A percentile compares a stretch with the other conserved stretches of the same genome.
Evolutionary conservation across 305 asterid species (phyloP).

Genomic region (Ilex paraguariensis): DNA sequence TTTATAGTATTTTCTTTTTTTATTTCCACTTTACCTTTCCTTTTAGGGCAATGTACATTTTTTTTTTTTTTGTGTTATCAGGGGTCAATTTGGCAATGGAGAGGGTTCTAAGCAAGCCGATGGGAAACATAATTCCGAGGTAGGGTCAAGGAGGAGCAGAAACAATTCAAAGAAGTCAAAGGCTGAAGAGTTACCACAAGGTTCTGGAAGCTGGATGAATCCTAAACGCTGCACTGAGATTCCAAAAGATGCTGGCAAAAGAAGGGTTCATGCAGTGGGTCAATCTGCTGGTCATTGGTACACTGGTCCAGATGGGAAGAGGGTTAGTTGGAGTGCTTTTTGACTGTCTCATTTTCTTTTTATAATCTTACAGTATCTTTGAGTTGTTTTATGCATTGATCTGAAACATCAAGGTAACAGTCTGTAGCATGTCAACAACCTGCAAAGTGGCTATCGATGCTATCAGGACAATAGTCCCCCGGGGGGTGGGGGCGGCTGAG

Average conservation of each 20-base stretch:
- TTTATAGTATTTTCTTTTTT: not conserved
- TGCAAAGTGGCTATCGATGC: not conserved
- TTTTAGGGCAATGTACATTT: not conserved
- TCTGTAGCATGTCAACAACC: no score
- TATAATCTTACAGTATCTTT: not conserved
- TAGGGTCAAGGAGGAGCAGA: constrained; percentile 39
- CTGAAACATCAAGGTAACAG: no score
- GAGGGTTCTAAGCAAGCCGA: constrained; percentile 33
- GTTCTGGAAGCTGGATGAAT: constrained; percentile 56
- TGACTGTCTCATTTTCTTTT: constrained; percentile 2
- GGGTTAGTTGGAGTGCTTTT: constrained; percentile 43
- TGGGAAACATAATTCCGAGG: constrained; percentile 18
- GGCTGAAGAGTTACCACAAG: constrained; percentile 34
- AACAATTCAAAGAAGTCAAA: constrained; percentile 32
- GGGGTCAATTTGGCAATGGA: constrained; percentile 69
- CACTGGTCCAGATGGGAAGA: constrained; percentile 51
- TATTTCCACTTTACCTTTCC: not conserved
- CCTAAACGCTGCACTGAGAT: constrained; percentile 45
- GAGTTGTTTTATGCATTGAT: not conserved
- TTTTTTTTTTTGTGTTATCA: constrained; percentile 23
- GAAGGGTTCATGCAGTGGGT: constrained; percentile 71
- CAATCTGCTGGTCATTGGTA: constrained; percentile 78
- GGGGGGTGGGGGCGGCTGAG: no score
- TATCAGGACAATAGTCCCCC: no score
- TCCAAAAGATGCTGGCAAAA: constrained; percentile 64